Conservation (phyloP, 2,329 filamentous ascomycete genomes). For the Neofusicoccum sp. region DNA sequence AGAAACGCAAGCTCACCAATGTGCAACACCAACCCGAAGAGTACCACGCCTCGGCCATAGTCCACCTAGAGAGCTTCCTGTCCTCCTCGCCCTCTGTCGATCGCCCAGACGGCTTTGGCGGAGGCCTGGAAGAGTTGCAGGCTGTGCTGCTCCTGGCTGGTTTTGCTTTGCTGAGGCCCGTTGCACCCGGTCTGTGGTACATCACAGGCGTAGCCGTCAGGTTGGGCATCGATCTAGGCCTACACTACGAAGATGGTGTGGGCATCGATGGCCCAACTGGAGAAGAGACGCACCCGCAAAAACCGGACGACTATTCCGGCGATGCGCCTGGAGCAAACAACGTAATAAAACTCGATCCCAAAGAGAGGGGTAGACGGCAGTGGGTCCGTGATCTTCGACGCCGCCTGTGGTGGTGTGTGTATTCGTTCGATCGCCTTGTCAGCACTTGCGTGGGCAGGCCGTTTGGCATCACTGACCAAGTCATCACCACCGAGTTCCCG, state of each 20-base stretch:
- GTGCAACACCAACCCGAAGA: conserved; percentile 83
- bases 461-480: conserved; percentile 93
- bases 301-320: conserved; percentile 36
- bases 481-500: conserved; percentile 93
- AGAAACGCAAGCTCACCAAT: conserved; percentile 46
- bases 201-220: conserved; percentile 93
- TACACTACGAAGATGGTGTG: conserved; percentile 89
- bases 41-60: conserved; percentile 92
- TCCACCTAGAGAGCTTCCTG: conserved; percentile 86
- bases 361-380: conserved; percentile 69
- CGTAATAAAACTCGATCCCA: conserved; percentile 47
- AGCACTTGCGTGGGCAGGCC: conserved; percentile 91
- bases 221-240: conserved; percentile 84
- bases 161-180: conserved; percentile 86
- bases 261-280: conserved; percentile 56
- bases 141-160: conserved; percentile 89
- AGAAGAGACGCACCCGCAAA: conserved; percentile 41
- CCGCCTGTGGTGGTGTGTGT: conserved; percentile 95
- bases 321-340: conserved; percentile 20
- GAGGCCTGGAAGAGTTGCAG: conserved; percentile 89
- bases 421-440: conserved; percentile 91
- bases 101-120: conserved; percentile 67
- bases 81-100: conserved; percentile 63
- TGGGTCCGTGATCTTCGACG: conserved; percentile 85
- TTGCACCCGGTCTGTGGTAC: conserved; percentile 94